Conservation (phyloP, 352 stramenopile genomes). For the Phytopythium oedochilum region DNA sequence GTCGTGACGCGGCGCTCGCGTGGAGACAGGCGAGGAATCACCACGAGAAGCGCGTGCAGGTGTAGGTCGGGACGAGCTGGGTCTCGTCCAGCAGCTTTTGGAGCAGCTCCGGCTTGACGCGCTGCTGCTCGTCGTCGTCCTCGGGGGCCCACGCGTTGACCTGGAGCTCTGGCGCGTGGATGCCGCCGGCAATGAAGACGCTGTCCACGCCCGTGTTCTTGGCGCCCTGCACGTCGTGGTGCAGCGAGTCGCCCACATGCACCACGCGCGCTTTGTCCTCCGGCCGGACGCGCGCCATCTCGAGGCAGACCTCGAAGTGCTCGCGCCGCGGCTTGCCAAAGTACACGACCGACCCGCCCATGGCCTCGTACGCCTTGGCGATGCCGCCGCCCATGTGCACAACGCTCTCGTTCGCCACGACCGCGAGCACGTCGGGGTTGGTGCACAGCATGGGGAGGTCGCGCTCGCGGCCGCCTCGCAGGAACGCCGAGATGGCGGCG, state of each 20-base stretch:
- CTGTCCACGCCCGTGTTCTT: slow-evolving; percentile 41
- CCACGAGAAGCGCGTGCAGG: slow-evolving; percentile 31
- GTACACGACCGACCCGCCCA: slow-evolving; percentile 62
- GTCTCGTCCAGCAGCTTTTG: slow-evolving; percentile 17
- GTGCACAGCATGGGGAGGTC: slow-evolving; percentile 79
- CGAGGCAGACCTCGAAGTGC: slow-evolving; percentile 70
- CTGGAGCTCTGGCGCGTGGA: slow-evolving; percentile 44
- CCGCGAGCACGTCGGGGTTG: slow-evolving; percentile 84
- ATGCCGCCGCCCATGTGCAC: slow-evolving; percentile 76
- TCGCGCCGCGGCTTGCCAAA: slow-evolving; percentile 85
- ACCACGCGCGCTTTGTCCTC: slow-evolving; percentile 31
- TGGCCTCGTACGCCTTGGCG: slow-evolving; percentile 69
- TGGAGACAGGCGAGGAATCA: too few species aligned
- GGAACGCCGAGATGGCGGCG: slow-evolving; percentile 29
- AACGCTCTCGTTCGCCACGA: slow-evolving; percentile 51
- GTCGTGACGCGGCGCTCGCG: too few species aligned
- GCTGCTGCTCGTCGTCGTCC: slow-evolving; percentile 14
- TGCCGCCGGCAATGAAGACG: slow-evolving; percentile 53
- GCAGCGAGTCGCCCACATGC: slow-evolving; percentile 63
- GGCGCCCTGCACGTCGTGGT: slow-evolving; percentile 62
- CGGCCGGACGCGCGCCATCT: slow-evolving; percentile 18
- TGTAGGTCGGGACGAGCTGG: slow-evolving; percentile 21
- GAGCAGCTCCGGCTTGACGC: slow-evolving; percentile 20
- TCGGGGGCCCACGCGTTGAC: slow-evolving; percentile 19
- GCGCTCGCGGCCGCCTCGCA: slow-evolving; percentile 43